Base-by-base conservation (phyloP, 306 rosid genomes). In the Herpetospermum pedunculosum region DNA sequence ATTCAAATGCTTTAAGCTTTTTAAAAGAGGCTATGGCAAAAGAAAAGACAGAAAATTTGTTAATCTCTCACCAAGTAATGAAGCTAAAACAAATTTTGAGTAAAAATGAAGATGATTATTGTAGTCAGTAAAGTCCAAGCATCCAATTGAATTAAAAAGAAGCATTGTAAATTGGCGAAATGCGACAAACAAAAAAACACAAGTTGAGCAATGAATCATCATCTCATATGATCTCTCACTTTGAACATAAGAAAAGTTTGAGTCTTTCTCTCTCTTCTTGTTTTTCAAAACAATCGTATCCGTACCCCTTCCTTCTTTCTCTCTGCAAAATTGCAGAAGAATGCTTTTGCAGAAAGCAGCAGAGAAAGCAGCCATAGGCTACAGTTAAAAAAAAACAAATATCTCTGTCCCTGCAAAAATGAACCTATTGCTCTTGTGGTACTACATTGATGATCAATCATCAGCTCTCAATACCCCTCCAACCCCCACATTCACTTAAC, bases 331-430 rank as follows among this genome's bases (percentile, higher is more conserved):
- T 21, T 21, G 53, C 35, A 40, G 34, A 8, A 19, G 16, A 75
- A 62, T 69, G 57, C 79, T 70, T 79, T 75, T 47, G 18, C 79
- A 70, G 76, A 15, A 75, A 34, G 64, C n/a, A 3, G 26, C 68
- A 73, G 74, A 79, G 76, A 23, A 30, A 67, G 73, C 76, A 35
- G 82, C 73, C 72, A 79, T 71, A 4, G 28, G 70, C 47, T 38
- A 37, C 70, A 62, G 70, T 62, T 32, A 30, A 18, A 68, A 59
- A 68, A 59, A 60, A 60, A 19, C 41, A 28, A 77, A 58, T 28
- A 74, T 47, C 57, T 15, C 72, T 48, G 83, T 76, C 77, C 69
- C 74, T 29, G 41, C 47, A 47, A 47, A 59, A 8, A 63, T 46
- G 69, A 73, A 55, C 78, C 30, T 65, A 65, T 63, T 40, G 50